Evolutionary conservation across 768 basidiomycete genomes (phyloP).

Genomic region (Mycena alexandri): DNA sequence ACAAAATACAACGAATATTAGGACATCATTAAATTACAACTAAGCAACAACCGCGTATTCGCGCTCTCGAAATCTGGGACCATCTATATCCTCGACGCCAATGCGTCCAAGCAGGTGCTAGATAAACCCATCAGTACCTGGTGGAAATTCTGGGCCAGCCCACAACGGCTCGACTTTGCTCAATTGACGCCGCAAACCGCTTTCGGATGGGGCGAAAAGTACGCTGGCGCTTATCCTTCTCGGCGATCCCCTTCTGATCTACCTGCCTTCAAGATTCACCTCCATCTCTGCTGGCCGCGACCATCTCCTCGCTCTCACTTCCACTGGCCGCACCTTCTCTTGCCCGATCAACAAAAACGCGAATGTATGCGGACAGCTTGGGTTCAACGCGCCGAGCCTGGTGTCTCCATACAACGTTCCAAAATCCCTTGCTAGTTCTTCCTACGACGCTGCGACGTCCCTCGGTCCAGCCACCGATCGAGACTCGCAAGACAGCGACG

Average conservation of each 20-base stretch:
- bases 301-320: conserved; percentile 80
- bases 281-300: conserved; percentile 81
- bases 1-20: conserved; percentile 43
- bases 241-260: background rate
- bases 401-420: conserved; percentile 51
- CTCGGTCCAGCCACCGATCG: conserved; percentile 43
- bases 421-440: conserved; percentile 61
- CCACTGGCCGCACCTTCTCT: conserved; percentile 80
- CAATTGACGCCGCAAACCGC: conserved; percentile 71
- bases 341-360: conserved; percentile 81
- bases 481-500: conserved; percentile 48
- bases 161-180: conserved; percentile 64
- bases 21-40: conserved; percentile 77
- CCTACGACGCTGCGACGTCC: conserved; percentile 50
- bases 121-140: conserved; percentile 59
- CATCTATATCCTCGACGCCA: conserved; percentile 76
- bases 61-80: conserved; percentile 84
- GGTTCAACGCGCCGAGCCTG: conserved; percentile 52
- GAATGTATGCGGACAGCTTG: conserved; percentile 88
- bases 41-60: conserved; percentile 73
- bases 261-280: conserved; percentile 63
- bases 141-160: conserved; percentile 73
- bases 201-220: conserved; percentile 79
- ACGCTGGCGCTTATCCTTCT: conserved; percentile 33
- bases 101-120: conserved; percentile 60